Base-by-base conservation (phyloP, 768 basidiomycete genomes). In the Leucogyrophana mollusca region DNA sequence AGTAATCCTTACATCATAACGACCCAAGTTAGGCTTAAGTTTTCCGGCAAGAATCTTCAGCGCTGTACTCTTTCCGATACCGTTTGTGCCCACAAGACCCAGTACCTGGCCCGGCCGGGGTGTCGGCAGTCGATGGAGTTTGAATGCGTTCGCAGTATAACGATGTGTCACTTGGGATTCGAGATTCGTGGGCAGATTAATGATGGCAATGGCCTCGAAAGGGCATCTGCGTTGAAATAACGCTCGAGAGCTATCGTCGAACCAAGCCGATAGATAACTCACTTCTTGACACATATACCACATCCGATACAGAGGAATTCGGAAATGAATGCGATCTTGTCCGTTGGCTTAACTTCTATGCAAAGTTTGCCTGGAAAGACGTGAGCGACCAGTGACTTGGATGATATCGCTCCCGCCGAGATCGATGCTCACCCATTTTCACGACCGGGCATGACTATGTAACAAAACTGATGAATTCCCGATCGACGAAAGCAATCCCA, bases 231-330 rank as follows among this genome's bases (percentile, higher is more conserved):
- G 24, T 47, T 34, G 40, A 36, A 18, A 36, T 37, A 33, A n/a
- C 3, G 14, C 43, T 47, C 22, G 54, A 47, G 18, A 21, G 32
- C 43, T 10, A 20, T 23, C 7, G 25, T 21, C 4, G 34, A 49
- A 44, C 40, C 16, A 33, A 11, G 3, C 1, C 30, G 24, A 34
- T 35, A 25, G 40, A 21, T 17, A 24, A 72, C 87, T 64, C 61
- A 96, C 95, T 97, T 99, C 73, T 98, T 97, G 25, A 97, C 94
- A 66, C 96, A 99, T 61, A 99, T 98, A 89, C 96, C 96, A 69
- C 96, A 99, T 58, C 96, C 96, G 51, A 99, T 99, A 66, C 96
- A 99, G 45, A 99, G 76, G 65, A 95, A 94, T 67, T 99, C 96
- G 21, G 96, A 98, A 71, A 99, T 90, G 79, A 94, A 97, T 2